phyloP scores from a whole-genome alignment of 805 yeast species.

The Kluyveromyces nonfermentans region DNA sequence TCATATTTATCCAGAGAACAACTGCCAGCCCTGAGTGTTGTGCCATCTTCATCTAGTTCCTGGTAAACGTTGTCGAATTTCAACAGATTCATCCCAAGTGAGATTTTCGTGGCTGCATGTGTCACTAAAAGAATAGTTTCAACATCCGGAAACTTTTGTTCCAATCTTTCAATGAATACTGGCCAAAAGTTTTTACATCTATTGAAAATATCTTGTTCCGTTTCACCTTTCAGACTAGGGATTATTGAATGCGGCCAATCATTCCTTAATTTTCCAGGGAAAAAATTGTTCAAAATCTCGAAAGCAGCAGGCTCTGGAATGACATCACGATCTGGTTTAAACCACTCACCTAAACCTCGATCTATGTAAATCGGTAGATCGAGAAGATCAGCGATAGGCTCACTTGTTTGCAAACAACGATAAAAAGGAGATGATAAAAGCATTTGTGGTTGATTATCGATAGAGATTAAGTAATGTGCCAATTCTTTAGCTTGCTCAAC shows the following conservation, averaged over 20 bases:
- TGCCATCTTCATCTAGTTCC: conserved; percentile 38
- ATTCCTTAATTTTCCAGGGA: conserved; percentile 36
- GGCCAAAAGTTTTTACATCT: conserved; percentile 51
- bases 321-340: conserved; percentile 53
- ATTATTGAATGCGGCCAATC: conserved; percentile 46
- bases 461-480: conserved; percentile 46
- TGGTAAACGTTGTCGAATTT: conserved; percentile 44
- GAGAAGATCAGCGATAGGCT: conserved; percentile 54
- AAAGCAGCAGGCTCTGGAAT: conserved; percentile 62
- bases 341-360: conserved; percentile 90
- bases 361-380: conserved; percentile 58
- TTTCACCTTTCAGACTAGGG: conserved; percentile 67
- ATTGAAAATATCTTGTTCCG: conserved; percentile 54
- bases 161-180: conserved; percentile 48
- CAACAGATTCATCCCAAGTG: conserved; percentile 69
- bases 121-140: conserved; percentile 65
- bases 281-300: conserved; percentile 41
- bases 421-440: conserved; percentile 80
- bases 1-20: conserved; percentile 70
- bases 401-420: conserved; percentile 76
- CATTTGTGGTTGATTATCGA: conserved; percentile 53
- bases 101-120: conserved; percentile 91
- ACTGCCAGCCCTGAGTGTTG: conserved; percentile 61
- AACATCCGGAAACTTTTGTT: conserved; percentile 46
- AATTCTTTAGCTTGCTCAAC: conserved; percentile 78